phyloP scores from a whole-genome alignment of 129 eudicot genomes.

The Centaurea solstitialis region DNA sequence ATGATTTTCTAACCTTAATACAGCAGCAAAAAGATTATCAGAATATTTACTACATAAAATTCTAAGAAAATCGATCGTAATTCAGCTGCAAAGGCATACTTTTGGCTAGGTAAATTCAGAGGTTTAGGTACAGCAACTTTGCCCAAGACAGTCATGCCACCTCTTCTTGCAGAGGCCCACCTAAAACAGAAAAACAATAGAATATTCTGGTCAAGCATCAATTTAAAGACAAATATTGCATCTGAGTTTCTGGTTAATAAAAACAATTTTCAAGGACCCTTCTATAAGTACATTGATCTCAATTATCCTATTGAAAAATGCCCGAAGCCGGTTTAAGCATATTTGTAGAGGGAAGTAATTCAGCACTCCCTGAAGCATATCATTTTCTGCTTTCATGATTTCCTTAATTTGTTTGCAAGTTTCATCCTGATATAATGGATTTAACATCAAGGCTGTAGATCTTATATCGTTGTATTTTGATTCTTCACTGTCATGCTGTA shows the following conservation, averaged over 20 bases:
- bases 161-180: conserved; percentile 91
- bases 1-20: conserved; percentile 91
- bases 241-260: not conserved
- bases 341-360: not conserved
- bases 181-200: conserved; percentile 37
- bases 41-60: conserved; percentile 8
- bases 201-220: not conserved
- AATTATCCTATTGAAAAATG: not conserved
- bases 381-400: not conserved
- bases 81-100: conserved; percentile 39
- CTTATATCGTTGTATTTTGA: conserved; percentile 2
- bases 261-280: not conserved
- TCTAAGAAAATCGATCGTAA: not conserved
- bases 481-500: not conserved
- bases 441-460: not conserved
- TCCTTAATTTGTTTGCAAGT: not conserved
- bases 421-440: not conserved
- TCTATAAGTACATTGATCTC: not conserved
- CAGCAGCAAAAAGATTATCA: conserved; percentile 22
- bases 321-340: not conserved
- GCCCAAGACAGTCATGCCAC: conserved; percentile 94
- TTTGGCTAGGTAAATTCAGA: conserved; percentile 94
- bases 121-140: conserved; percentile 99
- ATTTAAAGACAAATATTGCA: not conserved
- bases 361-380: not conserved